Base-by-base conservation (phyloP, 805 yeast genomes). In the Yamadazyma sp. region DNA sequence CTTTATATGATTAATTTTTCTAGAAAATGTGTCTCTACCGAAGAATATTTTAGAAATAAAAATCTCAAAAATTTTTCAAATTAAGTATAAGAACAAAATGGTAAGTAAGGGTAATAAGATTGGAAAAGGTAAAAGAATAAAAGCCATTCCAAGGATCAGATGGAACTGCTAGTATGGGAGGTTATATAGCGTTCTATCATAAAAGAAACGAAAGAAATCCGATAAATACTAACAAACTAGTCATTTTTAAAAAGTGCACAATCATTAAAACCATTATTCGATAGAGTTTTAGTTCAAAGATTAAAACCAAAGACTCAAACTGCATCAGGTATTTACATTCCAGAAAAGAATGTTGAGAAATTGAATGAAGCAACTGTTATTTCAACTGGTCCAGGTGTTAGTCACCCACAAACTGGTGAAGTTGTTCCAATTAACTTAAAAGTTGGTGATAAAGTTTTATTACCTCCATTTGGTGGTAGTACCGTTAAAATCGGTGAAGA, bases 241-340 rank as follows among this genome's bases (percentile, higher is more conserved):
- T 74, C 88, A 32, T 58, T 84, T 47, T 68, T 84, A 59, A 87
- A 86, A 65, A 80, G 86, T 48, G 93, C 86, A 53, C 83, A 87
- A 69, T 76, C 87, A 40, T 82, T 93, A 58, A 81, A 82, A 49
- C 98, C 98, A 46, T 79, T 94, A 51, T 75, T 93, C 51, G 98
- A 93, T 80, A 84, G 98, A 70, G 91, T 93, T 43, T 78, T 93
- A 45, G 96, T 93, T 44, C 97, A 89, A 73, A 85, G 97, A 66
- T 68, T 83, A 58, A 88, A 87, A 75, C 95, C 95, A 41, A 82
- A 86, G 56, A 75, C 91, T 48, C 76, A 88, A 72, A 89, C 98
- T 41, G 84, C 95, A 39, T 80, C 93, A 29, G 98, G 98, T 56
- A 77, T 89, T 55, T 86, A 79, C 68, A 82, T 89, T 49, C 98